A percentile compares a stretch with the other conserved stretches of the same genome.
phyloP scores from a whole-genome alignment of 1,139 yeast species.

The Hansenula lynferdii region DNA sequence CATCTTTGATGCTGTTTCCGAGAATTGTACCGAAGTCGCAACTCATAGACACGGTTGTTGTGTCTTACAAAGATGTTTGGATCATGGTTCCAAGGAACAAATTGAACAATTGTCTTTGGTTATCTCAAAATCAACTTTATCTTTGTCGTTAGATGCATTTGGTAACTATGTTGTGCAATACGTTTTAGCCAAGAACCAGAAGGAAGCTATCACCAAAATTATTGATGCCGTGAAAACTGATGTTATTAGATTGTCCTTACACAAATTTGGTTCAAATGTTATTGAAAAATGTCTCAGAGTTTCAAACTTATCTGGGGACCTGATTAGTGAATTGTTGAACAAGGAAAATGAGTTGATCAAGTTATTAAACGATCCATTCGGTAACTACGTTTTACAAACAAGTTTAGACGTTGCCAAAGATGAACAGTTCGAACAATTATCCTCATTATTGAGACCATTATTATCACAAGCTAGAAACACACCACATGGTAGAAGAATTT shows the following conservation, averaged over 20 bases:
- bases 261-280: constrained; percentile 94
- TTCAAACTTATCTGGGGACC: constrained; percentile 38
- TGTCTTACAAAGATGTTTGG: constrained; percentile 91
- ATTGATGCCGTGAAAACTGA: constrained; percentile 28
- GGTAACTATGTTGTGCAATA: constrained; percentile 97
- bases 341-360: constrained; percentile 40
- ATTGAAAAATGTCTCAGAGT: constrained; percentile 82
- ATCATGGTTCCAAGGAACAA: constrained; percentile 71
- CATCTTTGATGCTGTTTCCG: constrained; percentile 80
- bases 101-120: constrained; percentile 27
- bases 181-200: constrained; percentile 53
- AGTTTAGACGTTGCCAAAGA: constrained; percentile 67
- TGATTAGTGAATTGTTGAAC: constrained; percentile 39
- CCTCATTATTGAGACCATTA: constrained; percentile 56
- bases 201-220: constrained; percentile 26
- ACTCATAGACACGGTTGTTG: constrained; percentile 98
- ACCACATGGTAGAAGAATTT: constrained; percentile 90
- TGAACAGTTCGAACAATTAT: constrained; percentile 44
- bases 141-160: constrained; percentile 81
- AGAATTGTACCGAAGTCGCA: constrained; percentile 76
- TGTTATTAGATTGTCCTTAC: constrained; percentile 54
- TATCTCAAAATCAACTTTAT: constrained; percentile 45
- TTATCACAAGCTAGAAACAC: constrained; percentile 70
- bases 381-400: constrained; percentile 89
- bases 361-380: constrained; percentile 55